Conservation (phyloP, 2,329 filamentous ascomycete genomes). For the Paecilomyces sp. region DNA sequence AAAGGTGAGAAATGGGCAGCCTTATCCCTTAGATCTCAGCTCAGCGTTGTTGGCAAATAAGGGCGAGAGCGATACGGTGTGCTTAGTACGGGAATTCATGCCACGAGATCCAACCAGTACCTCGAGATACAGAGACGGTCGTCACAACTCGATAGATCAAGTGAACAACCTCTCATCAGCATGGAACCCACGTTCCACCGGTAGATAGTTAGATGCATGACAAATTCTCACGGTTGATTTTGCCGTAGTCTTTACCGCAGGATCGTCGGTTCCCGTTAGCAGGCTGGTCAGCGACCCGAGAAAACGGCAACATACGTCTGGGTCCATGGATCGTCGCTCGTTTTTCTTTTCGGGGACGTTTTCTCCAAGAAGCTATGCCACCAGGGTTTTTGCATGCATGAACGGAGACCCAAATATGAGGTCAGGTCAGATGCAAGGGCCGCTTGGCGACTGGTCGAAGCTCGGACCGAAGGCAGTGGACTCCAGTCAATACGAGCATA, state of each 20-base stretch:
- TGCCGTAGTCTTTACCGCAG: not conserved
- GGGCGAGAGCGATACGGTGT: not conserved
- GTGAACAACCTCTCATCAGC: not conserved
- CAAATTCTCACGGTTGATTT: not conserved
- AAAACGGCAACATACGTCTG: not conserved
- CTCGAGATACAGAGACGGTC: not conserved
- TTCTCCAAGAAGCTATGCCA: not conserved
- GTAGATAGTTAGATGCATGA: not conserved
- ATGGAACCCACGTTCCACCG: not conserved
- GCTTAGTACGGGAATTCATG: not conserved
- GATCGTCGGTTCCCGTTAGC: not conserved
- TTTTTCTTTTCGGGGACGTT: not conserved
- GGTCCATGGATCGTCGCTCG: not conserved
- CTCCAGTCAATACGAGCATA: not conserved
- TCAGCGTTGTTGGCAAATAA: not conserved
- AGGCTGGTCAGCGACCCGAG: not conserved
- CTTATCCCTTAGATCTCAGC: not conserved
- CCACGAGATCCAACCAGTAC: not conserved
- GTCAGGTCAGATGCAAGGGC: not conserved
- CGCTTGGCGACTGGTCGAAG: not conserved
- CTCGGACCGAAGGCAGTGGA: not conserved
- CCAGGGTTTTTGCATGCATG: not conserved
- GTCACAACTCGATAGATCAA: not conserved
- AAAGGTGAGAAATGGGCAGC: not conserved
- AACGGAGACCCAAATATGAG: not conserved